These are phyloP conservation scores for Phoenix dactylifera DNA, from an alignment of 176 grass and related monocot species.

Conservation along the genomic window DNA sequence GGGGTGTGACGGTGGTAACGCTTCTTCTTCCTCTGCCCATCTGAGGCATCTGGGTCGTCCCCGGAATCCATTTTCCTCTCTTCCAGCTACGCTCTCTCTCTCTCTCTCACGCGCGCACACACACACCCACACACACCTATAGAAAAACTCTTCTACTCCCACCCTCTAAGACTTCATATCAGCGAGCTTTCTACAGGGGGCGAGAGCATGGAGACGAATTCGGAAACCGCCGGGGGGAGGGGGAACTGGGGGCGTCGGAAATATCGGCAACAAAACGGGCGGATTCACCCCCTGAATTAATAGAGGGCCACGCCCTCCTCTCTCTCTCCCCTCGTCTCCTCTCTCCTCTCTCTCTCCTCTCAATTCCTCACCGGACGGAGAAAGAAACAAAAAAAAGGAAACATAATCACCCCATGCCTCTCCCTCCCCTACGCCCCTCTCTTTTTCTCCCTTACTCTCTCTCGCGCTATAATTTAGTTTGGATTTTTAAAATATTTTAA, in stretches of 20 bases:
- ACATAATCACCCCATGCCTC: no score
- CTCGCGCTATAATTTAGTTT: no score
- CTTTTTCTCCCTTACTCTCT: no score
- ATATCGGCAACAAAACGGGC: constrained; percentile 5
- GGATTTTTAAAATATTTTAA: no score
- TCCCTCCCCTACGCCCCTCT: no score
- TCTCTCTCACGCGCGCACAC: no score
- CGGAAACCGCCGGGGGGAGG: neutral
- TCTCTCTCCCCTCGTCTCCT: neutral
- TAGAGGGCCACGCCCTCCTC: no score
- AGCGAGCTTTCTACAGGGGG: neutral
- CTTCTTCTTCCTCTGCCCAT: constrained; percentile 59
- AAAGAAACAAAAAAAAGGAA: no score
- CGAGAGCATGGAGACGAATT: neutral
- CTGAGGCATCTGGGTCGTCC: constrained; percentile 62
- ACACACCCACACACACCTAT: no score
- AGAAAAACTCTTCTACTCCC: no score
- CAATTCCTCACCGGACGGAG: no score
- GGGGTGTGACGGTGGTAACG: constrained; percentile 97
- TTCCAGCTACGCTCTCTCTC: neutral
- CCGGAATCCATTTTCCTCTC: constrained; percentile 63
- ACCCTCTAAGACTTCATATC: no score
- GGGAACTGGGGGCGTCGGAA: neutral
- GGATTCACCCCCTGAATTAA: neutral
- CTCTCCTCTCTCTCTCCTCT: neutral